phyloP scores from a whole-genome alignment of 148 eudicot species.

The Suaeda aralocaspica region DNA sequence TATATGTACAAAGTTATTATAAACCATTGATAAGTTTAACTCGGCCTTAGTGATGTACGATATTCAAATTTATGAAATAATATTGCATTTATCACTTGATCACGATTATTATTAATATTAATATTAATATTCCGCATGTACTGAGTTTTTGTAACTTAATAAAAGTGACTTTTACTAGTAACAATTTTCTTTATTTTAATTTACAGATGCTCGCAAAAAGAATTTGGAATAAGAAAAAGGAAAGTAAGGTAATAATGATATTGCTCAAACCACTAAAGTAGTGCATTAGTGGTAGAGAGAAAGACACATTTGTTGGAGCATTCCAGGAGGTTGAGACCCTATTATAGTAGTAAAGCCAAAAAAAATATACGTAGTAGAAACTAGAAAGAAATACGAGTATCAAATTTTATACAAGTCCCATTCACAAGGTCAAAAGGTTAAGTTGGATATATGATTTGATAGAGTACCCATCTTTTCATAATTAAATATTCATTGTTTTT shows the following conservation, averaged over 20 bases:
- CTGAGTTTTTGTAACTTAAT: no score
- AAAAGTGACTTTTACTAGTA: no score
- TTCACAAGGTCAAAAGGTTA: conserved; percentile 16
- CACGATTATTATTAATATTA: no score
- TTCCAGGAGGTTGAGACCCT: not conserved
- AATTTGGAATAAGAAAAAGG: not conserved
- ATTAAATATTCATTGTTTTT: conserved; percentile 3
- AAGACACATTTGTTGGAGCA: not conserved
- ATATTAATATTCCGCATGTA: no score
- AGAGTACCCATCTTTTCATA: not conserved
- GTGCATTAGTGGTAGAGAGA: not conserved
- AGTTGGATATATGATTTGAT: conserved; percentile 13
- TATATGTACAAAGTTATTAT: no score
- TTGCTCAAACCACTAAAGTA: not conserved
- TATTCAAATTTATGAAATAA: no score
- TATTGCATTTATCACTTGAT: no score
- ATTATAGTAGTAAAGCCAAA: not conserved
- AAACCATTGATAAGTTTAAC: no score
- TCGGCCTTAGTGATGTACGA: no score
- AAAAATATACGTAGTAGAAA: no score
- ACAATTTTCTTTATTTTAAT: no score
- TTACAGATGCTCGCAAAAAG: not conserved
- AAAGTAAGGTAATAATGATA: not conserved
- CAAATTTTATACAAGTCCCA: not conserved
- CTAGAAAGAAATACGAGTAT: no score